phyloP scores from a whole-genome alignment of 2,329 filamentous ascomycete species.

The Talaromyces piceae region DNA sequence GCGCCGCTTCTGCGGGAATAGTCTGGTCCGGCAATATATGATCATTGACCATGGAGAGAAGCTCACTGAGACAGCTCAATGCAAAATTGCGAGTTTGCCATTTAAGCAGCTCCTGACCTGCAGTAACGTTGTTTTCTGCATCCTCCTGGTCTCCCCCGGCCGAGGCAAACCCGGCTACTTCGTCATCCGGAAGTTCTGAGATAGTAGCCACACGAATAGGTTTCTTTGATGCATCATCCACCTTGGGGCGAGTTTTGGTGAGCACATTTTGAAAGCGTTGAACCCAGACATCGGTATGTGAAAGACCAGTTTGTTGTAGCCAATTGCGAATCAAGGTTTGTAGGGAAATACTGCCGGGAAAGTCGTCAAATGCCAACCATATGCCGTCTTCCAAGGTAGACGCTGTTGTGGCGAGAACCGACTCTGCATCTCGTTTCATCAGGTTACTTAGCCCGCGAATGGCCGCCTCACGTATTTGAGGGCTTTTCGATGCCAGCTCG shows the following conservation, averaged over 20 bases:
- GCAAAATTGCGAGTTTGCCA: slow-evolving; percentile 97
- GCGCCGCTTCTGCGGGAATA: slow-evolving; percentile 65
- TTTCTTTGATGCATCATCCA: slow-evolving; percentile 38
- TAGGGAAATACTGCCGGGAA: slow-evolving; percentile 70
- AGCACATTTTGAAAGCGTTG: slow-evolving; percentile 80
- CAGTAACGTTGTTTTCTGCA: slow-evolving; percentile 38
- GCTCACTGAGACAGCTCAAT: slow-evolving; percentile 77
- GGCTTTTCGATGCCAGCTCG: slow-evolving; percentile 62
- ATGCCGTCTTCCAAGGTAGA: slow-evolving; percentile 80
- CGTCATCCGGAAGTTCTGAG: slow-evolving; percentile 88
- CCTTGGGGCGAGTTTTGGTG: slow-evolving; percentile 72
- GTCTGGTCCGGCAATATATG: slow-evolving; percentile 71
- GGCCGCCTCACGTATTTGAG: slow-evolving; percentile 67
- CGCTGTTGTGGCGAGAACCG: slow-evolving; percentile 69
- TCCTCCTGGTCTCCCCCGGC: slow-evolving; percentile 55
- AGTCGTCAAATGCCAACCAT: slow-evolving; percentile 78
- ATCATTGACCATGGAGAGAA: slow-evolving; percentile 71
- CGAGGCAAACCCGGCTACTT: slow-evolving; percentile 91
- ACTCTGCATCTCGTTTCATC: slow-evolving; percentile 84
- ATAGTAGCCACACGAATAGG: slow-evolving; percentile 39
- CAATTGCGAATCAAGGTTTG: slow-evolving; percentile 84
- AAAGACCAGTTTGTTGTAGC: slow-evolving; percentile 81
- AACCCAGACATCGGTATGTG: slow-evolving; percentile 77
- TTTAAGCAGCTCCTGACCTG: slow-evolving; percentile 77
- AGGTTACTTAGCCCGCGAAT: slow-evolving; percentile 86